A percentile compares a stretch with the other conserved stretches of the same genome.
Conservation (phyloP, 768 basidiomycete genomes). For the Russula dissimulans region DNA sequence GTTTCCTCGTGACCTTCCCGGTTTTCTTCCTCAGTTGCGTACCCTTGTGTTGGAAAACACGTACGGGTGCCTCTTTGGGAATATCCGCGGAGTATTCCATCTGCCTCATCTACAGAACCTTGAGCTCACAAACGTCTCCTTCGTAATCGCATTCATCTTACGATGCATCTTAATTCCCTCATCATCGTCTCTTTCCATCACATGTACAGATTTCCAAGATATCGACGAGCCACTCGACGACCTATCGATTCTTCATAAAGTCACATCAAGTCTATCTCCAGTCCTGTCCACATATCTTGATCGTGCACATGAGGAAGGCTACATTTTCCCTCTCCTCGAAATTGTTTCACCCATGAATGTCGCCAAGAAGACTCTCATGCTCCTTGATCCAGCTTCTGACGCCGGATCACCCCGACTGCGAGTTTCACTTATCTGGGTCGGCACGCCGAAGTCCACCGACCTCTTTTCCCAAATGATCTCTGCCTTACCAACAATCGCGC, state of each 20-base stretch:
- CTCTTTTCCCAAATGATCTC: slow-evolving; percentile 5
- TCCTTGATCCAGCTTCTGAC: not conserved
- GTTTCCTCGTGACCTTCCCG: not conserved
- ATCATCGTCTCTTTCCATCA: slow-evolving; percentile 1
- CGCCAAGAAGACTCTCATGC: not conserved
- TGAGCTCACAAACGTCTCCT: not conserved
- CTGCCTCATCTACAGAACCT: not conserved
- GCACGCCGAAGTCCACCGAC: not conserved
- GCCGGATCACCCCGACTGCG: not conserved
- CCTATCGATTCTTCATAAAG: not conserved
- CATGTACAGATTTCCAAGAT: not conserved
- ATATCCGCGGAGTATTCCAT: not conserved
- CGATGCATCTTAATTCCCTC: not conserved
- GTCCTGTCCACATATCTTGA: not conserved
- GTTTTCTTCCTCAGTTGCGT: not conserved
- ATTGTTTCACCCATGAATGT: not conserved
- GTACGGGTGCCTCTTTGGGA: not conserved
- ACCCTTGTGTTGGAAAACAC: not conserved
- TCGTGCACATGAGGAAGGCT: not conserved
- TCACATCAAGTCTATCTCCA: not conserved
- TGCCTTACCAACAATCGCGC: not conserved
- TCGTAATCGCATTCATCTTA: slow-evolving; percentile 1
- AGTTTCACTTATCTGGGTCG: not conserved
- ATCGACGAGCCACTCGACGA: slow-evolving; percentile 1
- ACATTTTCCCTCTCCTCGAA: not conserved